Evolutionary conservation across 2,329 filamentous ascomycete genomes (phyloP), one percentile per base, ranked within the genome.

Genomic region (Penicillium brasilianum): DNA sequence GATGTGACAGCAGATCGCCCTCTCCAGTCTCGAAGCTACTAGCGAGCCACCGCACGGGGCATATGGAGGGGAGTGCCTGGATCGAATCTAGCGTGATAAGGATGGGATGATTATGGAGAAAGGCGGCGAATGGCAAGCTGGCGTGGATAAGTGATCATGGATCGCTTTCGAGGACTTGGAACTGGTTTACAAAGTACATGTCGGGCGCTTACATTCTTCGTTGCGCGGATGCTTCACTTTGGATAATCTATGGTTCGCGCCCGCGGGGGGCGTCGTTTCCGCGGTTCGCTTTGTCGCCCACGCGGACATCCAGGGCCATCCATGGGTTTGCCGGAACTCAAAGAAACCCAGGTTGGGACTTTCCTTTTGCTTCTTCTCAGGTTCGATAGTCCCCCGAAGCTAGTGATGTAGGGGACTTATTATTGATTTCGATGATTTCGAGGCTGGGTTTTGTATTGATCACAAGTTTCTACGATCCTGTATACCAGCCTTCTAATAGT

Each of bases 1-100:
- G 34, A 71, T 72, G 71, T 73, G 71, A 75, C 70, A 72, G 70
- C 71, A 67, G 71, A 72, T 71, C 69, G 66, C 62, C 66, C 62
- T 70, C 67, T 66, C 6, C 6, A 52, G 50, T 53, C 50, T 53
- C 34, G 34, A 10, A 62, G 46, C 46, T 56, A 25, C 46, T 56
- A 25, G 32, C 58, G 69, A 69, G 64, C 64, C 66, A 65, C 66
- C 64, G 65, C 64, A 69, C 62, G 61, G 56, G 46, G 57, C 51
- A 43, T 41, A 55, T 41, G 39, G 49, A 28, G 25, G 25, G 25
- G 48, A 49, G 67, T 72, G 65, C 71, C 72, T 70, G 67, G 62
- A 68, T 67, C 60, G 49, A 28, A 50, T 34, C 48, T 50, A 50
- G 28, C n/a, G 28, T 50, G n/a, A 34, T 18, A 50, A 14, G 14